Evolutionary conservation across 148 eudicot species (phyloP).

Genomic region (Vaccinium macrocarpon): DNA sequence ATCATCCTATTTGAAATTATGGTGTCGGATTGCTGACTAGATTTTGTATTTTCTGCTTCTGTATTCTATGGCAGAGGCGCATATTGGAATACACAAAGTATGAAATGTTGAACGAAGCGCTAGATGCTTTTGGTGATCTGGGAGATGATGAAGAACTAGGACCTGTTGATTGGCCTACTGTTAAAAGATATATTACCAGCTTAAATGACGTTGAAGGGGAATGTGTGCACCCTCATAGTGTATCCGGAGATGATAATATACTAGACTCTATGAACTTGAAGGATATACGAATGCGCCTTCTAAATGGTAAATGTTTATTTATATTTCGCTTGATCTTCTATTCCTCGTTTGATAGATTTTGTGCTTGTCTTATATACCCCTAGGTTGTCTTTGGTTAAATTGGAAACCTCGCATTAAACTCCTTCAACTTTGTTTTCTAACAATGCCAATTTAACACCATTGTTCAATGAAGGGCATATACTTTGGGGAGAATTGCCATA

Average conservation of each 20-base stretch:
- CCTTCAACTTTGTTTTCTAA: not conserved
- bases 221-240: constrained; percentile 61
- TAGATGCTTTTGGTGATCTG: constrained; percentile 83
- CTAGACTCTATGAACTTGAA: constrained; percentile 55
- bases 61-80: constrained; percentile 57
- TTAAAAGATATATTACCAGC: constrained; percentile 68
- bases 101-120: constrained; percentile 86
- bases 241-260: constrained; percentile 39
- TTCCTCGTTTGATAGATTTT: not conserved
- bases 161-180: constrained; percentile 94
- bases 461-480: not conserved
- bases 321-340: not conserved
- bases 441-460: not conserved
- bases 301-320: constrained; percentile 56
- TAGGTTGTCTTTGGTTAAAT: not conserved
- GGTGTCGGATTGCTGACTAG: not conserved
- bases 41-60: not conserved
- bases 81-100: constrained; percentile 77
- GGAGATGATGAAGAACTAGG: constrained; percentile 97
- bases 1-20: not conserved
- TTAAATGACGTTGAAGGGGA: constrained; percentile 68
- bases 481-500: too few species aligned
- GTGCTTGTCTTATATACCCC: not conserved
- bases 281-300: constrained; percentile 78
- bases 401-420: not conserved